Conservation (phyloP, 164 flowering plant genomes). For the Saururus chinensis region DNA sequence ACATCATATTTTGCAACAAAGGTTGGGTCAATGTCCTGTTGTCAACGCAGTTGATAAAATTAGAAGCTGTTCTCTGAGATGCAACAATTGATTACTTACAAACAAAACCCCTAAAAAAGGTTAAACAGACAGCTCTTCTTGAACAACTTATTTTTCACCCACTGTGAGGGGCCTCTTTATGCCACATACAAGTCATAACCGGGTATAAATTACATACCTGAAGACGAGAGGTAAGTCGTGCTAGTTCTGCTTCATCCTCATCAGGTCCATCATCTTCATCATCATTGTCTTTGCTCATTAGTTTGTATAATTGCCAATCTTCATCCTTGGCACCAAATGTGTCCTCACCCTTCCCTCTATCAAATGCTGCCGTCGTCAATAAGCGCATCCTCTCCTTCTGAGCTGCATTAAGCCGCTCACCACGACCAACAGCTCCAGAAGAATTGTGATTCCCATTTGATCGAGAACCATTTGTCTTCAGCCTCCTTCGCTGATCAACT, state of each 20-base stretch:
- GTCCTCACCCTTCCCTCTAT: slow-evolving; percentile 97
- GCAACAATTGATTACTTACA: background rate
- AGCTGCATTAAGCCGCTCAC: slow-evolving; percentile 90
- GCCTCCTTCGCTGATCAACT: slow-evolving; percentile 81
- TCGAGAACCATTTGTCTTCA: slow-evolving; percentile 66
- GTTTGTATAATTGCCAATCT: slow-evolving; percentile 97
- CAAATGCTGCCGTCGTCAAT: slow-evolving; percentile 93
- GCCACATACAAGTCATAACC: background rate
- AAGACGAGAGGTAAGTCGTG: slow-evolving; percentile 63
- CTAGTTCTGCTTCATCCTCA: slow-evolving; percentile 66
- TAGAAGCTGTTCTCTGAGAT: background rate
- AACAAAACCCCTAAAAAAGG: background rate
- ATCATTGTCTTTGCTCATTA: slow-evolving; percentile 90
- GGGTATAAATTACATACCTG: slow-evolving; percentile 42
- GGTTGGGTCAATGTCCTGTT: slow-evolving; percentile 82
- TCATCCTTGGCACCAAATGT: slow-evolving; percentile 94
- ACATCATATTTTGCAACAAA: slow-evolving; percentile 50
- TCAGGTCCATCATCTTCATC: slow-evolving; percentile 84
- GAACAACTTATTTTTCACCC: background rate
- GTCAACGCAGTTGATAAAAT: background rate
- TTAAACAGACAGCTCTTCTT: background rate
- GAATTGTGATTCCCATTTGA: slow-evolving; percentile 50
- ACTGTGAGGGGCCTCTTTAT: no score
- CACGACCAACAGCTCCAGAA: slow-evolving; percentile 93
- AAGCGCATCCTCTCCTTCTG: slow-evolving; percentile 98